Conservation (phyloP, 2,329 filamentous ascomycete species). For the Aciculosporium take region DNA sequence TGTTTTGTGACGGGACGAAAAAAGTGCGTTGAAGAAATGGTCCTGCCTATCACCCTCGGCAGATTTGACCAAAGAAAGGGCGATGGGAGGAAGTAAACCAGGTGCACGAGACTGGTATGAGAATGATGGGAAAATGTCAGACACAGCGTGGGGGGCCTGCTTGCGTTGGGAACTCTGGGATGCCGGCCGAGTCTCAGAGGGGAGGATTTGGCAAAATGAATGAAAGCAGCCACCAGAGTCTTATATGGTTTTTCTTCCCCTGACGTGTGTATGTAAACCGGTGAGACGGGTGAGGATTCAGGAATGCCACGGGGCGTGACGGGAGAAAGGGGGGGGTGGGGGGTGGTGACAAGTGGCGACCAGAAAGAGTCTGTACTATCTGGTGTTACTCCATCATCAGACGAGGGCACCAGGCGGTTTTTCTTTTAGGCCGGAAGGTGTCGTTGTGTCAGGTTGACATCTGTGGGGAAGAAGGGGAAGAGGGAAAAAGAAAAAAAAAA, state of each 20-base stretch:
- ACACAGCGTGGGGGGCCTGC: constrained; percentile 4
- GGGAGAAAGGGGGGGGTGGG: too few relatives aligned
- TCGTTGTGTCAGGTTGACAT: constrained; percentile 2
- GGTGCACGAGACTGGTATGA: constrained; percentile 3
- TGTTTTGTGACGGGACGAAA: too few relatives aligned
- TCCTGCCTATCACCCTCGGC: not conserved
- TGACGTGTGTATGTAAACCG: not conserved
- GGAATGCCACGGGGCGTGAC: constrained; percentile 5
- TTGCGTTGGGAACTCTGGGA: constrained; percentile 3
- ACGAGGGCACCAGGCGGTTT: not conserved
- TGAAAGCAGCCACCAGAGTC: constrained; percentile 3
- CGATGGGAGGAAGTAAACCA: not conserved
- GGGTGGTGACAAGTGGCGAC: constrained; percentile 8
- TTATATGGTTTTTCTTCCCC: constrained; percentile 8
- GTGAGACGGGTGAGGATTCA: constrained; percentile 4
- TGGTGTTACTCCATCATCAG: constrained; percentile 1
- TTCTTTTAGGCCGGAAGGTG: constrained; percentile 4
- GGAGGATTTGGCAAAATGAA: constrained; percentile 3
- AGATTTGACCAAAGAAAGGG: not conserved
- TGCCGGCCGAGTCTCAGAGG: constrained; percentile 5
- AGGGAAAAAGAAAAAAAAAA: too few relatives aligned
- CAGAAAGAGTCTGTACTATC: not conserved
- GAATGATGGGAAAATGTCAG: constrained; percentile 5
- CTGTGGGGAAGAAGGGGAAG: constrained; percentile 1
- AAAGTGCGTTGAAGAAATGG: not conserved